phyloP scores from a whole-genome alignment of 2,329 filamentous ascomycete genomes.

The Chalaropsis ovoidea region DNA sequence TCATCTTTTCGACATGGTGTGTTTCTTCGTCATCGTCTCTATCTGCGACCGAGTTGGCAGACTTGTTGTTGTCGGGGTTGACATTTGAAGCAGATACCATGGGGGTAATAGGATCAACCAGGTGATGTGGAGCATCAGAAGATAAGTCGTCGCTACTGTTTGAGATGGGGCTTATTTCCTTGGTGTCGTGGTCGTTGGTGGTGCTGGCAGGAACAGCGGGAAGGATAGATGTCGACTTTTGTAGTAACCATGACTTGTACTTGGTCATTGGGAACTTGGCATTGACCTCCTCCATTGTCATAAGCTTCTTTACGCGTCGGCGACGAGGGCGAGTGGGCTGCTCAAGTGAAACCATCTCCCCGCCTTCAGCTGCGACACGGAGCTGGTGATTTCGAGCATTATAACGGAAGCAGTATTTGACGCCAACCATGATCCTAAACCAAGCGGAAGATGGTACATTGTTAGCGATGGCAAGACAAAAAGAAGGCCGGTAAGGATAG shows the following conservation, averaged over 20 bases:
- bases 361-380: conserved; percentile 61
- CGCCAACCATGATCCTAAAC: conserved; percentile 92
- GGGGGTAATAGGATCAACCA: background rate
- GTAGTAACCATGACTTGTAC: conserved; percentile 84
- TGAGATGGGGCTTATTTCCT: background rate
- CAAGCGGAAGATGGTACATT: conserved; percentile 24
- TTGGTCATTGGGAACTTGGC: conserved; percentile 91
- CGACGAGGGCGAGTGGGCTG: conserved; percentile 74
- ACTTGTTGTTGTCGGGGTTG: background rate
- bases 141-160: background rate
- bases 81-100: background rate
- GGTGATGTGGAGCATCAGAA: background rate
- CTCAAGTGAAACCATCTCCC: conserved; percentile 79
- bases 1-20: conserved; percentile 25
- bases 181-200: background rate
- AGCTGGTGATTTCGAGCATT: conserved; percentile 83
- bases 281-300: conserved; percentile 98
- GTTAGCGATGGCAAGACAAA: background rate
- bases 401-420: conserved; percentile 98
- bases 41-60: conserved; percentile 17
- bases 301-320: conserved; percentile 91
- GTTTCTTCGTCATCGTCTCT: conserved; percentile 28
- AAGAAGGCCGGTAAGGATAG: conserved; percentile 21
- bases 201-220: background rate
- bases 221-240: conserved; percentile 31